Percentiles rank a stretch among this genome's conserved stretches.
phyloP scores from a whole-genome alignment of 2,329 filamentous ascomycete species.

The Tympanopsis confertula region DNA sequence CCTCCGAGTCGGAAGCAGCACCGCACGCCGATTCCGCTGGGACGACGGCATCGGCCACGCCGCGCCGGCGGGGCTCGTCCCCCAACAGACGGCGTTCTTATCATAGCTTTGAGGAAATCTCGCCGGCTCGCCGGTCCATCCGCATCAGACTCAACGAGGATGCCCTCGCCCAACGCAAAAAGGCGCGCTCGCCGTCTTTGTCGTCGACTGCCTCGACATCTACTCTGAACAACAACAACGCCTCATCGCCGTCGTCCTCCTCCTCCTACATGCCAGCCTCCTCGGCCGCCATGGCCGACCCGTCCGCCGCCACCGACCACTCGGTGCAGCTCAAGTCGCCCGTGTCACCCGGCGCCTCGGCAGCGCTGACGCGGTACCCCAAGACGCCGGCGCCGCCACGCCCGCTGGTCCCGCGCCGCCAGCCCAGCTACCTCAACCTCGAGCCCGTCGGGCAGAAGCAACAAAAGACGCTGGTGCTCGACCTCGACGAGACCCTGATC shows the following conservation, averaged over 20 bases:
- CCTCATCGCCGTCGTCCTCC: conserved; percentile 50
- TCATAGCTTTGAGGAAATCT: conserved; percentile 34
- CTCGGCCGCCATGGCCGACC: conserved; percentile 14
- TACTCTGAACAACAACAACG: conserved; percentile 34
- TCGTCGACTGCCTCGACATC: too few relatives aligned
- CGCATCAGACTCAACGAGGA: conserved; percentile 60
- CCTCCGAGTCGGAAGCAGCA: background rate
- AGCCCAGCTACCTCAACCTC: conserved; percentile 50
- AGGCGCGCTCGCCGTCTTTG: too few relatives aligned
- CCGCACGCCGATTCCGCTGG: conserved; percentile 15
- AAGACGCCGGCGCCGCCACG: conserved; percentile 57
- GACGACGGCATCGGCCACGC: conserved; percentile 2
- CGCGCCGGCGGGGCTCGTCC: conserved; percentile 22
- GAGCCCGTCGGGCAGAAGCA: conserved; percentile 22
- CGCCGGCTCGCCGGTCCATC: conserved; percentile 49
- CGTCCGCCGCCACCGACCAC: conserved; percentile 39
- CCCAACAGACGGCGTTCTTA: conserved; percentile 13
- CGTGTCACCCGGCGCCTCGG: conserved; percentile 62
- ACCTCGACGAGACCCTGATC: conserved; percentile 66
- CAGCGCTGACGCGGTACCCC: conserved; percentile 60
- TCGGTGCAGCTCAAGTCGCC: conserved; percentile 86
- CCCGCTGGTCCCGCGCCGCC: conserved; percentile 54
- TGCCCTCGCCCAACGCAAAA: conserved; percentile 58
- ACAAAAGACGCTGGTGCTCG: conserved; percentile 63
- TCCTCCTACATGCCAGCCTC: conserved; percentile 32